Evolutionary conservation across 768 basidiomycete species (phyloP).

Genomic region (Phylloporus sp.): DNA sequence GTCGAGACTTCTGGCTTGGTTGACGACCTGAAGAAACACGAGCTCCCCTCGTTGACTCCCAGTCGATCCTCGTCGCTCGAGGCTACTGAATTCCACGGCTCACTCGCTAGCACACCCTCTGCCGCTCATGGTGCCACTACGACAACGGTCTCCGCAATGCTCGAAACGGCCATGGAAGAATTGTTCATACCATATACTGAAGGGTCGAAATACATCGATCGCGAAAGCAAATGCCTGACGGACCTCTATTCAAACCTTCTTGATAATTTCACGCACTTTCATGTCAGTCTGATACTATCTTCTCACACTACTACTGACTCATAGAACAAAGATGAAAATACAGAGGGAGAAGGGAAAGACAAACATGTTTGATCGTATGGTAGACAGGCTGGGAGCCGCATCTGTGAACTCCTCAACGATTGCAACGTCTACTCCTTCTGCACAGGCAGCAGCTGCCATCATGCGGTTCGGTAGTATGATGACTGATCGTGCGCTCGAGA

Average conservation of each 20-base stretch:
- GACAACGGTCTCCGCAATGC: constrained; percentile 67
- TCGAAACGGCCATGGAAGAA: constrained; percentile 96
- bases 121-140: constrained; percentile 41
- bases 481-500: constrained; percentile 47
- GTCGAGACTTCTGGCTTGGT: constrained; percentile 72
- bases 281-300: constrained; percentile 46
- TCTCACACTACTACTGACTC: constrained; percentile 4
- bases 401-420: constrained; percentile 60
- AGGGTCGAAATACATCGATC: constrained; percentile 86
- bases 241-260: constrained; percentile 75
- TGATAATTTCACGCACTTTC: constrained; percentile 77
- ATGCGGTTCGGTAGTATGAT: constrained; percentile 87
- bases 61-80: constrained; percentile 58
- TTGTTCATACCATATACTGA: constrained; percentile 93
- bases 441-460: constrained; percentile 83
- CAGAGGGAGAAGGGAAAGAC: constrained; percentile 60
- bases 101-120: constrained; percentile 41
- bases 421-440: constrained; percentile 63
- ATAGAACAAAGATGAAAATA: constrained; percentile 44
- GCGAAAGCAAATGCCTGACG: constrained; percentile 79
- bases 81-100: constrained; percentile 55
- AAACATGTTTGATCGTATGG: constrained; percentile 87
- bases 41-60: constrained; percentile 65
- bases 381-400: constrained; percentile 76
- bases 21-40: constrained; percentile 89